These are phyloP conservation scores for Stipa capillata DNA, from an alignment of 176 grass and related monocot genomes.

Conservation along the genomic window DNA sequence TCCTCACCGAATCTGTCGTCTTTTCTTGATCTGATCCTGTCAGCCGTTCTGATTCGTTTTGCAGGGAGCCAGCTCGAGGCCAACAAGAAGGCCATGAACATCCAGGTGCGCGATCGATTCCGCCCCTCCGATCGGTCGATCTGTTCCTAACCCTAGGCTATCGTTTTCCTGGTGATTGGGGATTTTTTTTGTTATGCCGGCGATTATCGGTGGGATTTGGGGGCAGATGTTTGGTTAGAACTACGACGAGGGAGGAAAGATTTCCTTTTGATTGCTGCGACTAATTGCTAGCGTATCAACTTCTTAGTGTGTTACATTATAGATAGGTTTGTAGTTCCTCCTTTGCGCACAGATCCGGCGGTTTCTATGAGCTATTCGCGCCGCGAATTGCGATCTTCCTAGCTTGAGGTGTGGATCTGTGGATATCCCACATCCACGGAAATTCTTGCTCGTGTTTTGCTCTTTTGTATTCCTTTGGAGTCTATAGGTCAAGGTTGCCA, in stretches of 20 bases:
- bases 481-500: too few species aligned
- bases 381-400: not conserved
- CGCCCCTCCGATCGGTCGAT: too few species aligned
- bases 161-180: not conserved
- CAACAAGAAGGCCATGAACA: constrained; percentile 94
- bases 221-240: too few species aligned
- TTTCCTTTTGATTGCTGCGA: not conserved
- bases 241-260: too few species aligned
- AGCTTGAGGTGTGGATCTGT: not conserved
- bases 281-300: not conserved
- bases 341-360: not conserved
- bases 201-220: too few species aligned
- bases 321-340: not conserved
- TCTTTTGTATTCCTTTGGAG: too few species aligned
- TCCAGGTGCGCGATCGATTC: constrained; percentile 39
- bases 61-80: constrained; percentile 70
- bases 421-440: too few species aligned
- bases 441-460: too few species aligned
- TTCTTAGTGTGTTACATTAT: not conserved
- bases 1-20: not conserved
- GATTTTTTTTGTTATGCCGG: not conserved
- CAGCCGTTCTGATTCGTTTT: too few species aligned
- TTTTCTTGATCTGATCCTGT: constrained; percentile 8
- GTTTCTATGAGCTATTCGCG: not conserved
- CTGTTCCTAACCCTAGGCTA: constrained; percentile 10